These are phyloP conservation scores for Austropuccinia psidii DNA, from an alignment of 1,284 basidiomycete genomes.

Conservation along the genomic window DNA sequence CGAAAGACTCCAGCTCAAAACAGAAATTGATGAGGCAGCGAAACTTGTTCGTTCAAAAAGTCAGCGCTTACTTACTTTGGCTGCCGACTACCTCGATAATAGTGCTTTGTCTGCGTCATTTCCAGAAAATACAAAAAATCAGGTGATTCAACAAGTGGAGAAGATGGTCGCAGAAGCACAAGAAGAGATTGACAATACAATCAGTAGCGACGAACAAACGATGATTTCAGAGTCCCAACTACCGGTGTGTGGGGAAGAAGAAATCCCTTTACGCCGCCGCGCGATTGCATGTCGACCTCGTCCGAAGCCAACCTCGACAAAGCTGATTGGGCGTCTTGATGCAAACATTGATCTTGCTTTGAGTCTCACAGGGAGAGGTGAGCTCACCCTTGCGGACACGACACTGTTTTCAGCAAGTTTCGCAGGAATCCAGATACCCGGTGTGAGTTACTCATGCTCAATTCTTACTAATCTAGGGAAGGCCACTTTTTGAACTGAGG, in stretches of 20 bases:
- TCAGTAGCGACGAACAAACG: neutral
- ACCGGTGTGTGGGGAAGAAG: neutral
- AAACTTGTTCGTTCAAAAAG: neutral
- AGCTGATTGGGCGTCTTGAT: constrained; percentile 13
- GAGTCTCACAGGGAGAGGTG: neutral
- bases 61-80: neutral
- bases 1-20: neutral
- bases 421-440: neutral
- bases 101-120: neutral
- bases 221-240: neutral
- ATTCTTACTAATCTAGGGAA: too few species aligned
- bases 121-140: neutral
- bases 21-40: neutral
- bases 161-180: neutral
- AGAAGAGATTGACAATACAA: constrained; percentile 5
- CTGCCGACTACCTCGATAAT: neutral
- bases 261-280: neutral
- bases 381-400: neutral
- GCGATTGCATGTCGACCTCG: constrained; percentile 4
- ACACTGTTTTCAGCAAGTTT: neutral
- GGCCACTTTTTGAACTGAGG: too few species aligned
- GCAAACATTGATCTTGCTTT: constrained; percentile 10
- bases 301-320: neutral
- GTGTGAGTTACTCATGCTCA: constrained; percentile 12
- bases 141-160: neutral